Base-by-base conservation (phyloP, 345 rosid genomes). In the Mercurialis annua region DNA sequence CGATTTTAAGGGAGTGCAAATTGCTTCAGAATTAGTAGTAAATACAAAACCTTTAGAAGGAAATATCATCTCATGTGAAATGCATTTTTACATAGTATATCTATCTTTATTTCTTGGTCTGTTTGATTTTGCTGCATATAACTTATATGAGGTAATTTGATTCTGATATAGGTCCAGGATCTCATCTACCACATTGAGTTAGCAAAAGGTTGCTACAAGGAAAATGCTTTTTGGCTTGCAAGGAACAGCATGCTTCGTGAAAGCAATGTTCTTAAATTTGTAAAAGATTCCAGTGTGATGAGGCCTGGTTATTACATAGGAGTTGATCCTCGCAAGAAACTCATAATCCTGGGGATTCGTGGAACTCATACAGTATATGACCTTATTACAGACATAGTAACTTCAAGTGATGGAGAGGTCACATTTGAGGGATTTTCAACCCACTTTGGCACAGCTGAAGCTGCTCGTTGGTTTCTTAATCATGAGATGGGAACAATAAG, bases 371-470 rank as follows among this genome's bases (percentile, higher is more conserved):
- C 96, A 0, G 92, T 89, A 7, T 89, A 86, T 53, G 99, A 94
- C 76, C 85, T 91, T 33, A 86, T 91, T 52, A 91, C 99, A 1
- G 89, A 87, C 65, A 89, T 89, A 72, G 88, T 90, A 68, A 79
- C 96, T 65, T 84, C 96, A n/a, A 83, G 93, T 65, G 81, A 84
- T 64, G 90, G 79, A 75, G 96, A 88, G 64, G 87, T 94, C 67
- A 83, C 90, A 27, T 87, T 84, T 78, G 99, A 94, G 76, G 96
- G 97, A 62, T 94, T 80, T 73, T 89, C 96, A 33, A 86, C 97
- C 44, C 99, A 94, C 79, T 92, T 91, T 81, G 99, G 98, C 77
- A 89, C 89, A 4, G 86, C 97, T 70, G 98, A 94, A 82, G 92
- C 98, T 72, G 93, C 99, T 44, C 78, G 93, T 21, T 94, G 99